phyloP scores from a whole-genome alignment of 371 early-diverging fungal genomes.

The Zancudomyces culisetae region DNA sequence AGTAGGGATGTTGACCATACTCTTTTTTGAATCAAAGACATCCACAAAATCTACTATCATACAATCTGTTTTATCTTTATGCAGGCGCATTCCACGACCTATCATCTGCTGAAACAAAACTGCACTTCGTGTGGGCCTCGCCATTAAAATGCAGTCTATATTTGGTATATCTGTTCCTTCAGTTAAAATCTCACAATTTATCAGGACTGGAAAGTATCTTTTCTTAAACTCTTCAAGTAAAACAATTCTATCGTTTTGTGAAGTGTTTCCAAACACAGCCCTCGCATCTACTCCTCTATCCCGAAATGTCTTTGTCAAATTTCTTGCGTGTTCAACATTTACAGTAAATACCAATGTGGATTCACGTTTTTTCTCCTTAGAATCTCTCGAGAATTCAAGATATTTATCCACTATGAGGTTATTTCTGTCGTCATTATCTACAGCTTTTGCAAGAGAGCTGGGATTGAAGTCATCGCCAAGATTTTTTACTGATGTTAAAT shows the following conservation, averaged over 20 bases:
- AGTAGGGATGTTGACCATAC: slow-evolving; percentile 40
- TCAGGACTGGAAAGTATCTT: slow-evolving; percentile 51
- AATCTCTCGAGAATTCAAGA: slow-evolving; percentile 16
- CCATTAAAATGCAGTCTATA: slow-evolving; percentile 75
- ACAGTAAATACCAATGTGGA: slow-evolving; percentile 78
- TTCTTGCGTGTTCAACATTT: slow-evolving; percentile 50
- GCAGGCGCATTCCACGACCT: slow-evolving; percentile 69
- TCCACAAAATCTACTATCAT: slow-evolving; percentile 80
- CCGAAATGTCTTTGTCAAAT: slow-evolving; percentile 35
- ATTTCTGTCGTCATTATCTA: slow-evolving; percentile 51
- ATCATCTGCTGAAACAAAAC: slow-evolving; percentile 87
- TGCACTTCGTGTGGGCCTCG: slow-evolving; percentile 61
- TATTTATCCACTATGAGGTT: slow-evolving; percentile 41
- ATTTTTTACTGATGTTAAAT: slow-evolving; percentile 29
- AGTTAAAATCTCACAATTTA: slow-evolving; percentile 76
- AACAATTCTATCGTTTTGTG: slow-evolving; percentile 27
- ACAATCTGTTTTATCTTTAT: slow-evolving; percentile 48
- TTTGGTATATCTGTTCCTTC: slow-evolving; percentile 79
- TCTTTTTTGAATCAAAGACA: slow-evolving; percentile 17
- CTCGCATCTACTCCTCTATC: slow-evolving; percentile 35
- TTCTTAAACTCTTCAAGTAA: slow-evolving; percentile 37
- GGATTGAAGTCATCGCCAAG: slow-evolving; percentile 39
- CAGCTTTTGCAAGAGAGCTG: slow-evolving; percentile 31
- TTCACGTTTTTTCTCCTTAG: slow-evolving; percentile 15
- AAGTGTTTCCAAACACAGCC: slow-evolving; percentile 42